Evolutionary conservation across 768 basidiomycete genomes (phyloP).

Genomic region (Rhodotorula diobovata): DNA sequence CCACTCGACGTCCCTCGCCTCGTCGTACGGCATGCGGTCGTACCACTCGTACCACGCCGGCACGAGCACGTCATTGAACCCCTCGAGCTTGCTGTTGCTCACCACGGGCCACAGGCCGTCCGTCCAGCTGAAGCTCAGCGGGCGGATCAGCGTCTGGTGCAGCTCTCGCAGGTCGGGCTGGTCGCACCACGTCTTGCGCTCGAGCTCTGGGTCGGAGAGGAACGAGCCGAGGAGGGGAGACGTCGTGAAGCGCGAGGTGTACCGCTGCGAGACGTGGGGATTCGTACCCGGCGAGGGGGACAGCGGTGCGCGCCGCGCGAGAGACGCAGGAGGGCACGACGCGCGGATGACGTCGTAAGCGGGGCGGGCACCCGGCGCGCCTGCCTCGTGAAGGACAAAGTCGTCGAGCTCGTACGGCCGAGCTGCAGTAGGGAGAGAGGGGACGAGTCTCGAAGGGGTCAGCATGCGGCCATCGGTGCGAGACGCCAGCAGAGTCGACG

Average conservation of each 20-base stretch:
- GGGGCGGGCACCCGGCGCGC: not conserved
- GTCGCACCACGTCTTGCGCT: conserved; percentile 22
- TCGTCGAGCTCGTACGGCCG: not conserved
- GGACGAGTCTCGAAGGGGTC: too few species aligned
- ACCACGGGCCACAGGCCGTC: conserved; percentile 10
- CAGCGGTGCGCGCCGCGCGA: not conserved
- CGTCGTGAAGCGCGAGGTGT: conserved; percentile 10
- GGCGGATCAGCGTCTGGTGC: conserved; percentile 8
- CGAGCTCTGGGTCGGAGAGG: not conserved
- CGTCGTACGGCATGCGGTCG: not conserved
- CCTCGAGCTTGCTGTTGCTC: conserved; percentile 12
- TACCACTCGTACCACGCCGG: conserved; percentile 24
- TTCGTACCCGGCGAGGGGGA: not conserved
- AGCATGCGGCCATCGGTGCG: not conserved
- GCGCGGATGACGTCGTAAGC: conserved; percentile 9
- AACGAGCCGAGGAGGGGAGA: not conserved
- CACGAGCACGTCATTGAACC: conserved; percentile 15
- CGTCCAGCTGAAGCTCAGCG: conserved; percentile 11
- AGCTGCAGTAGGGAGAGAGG: not conserved
- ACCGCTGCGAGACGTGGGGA: conserved; percentile 1
- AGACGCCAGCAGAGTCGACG: not conserved
- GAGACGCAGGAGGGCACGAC: not conserved
- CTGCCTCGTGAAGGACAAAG: not conserved
- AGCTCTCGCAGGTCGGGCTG: conserved; percentile 28
- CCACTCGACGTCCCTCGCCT: conserved; percentile 15